These are phyloP conservation scores for Tylopilus sp. DNA, from an alignment of 1,284 basidiomycete genomes.

Conservation along the genomic window DNA sequence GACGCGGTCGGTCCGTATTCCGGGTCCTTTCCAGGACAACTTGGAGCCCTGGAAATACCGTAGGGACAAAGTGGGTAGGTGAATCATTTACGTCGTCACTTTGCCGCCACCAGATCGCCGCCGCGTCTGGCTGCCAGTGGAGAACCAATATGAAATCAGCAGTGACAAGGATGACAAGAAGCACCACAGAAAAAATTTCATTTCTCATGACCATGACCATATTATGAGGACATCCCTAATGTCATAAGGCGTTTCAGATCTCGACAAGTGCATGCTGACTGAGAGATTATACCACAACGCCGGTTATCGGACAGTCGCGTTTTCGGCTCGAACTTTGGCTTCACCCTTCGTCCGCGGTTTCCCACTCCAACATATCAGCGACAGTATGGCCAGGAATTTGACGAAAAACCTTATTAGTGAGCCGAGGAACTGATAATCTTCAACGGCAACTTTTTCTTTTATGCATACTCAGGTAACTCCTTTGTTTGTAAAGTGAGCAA, in stretches of 20 bases:
- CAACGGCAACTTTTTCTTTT: too few relatives aligned
- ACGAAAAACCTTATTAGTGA: too few relatives aligned
- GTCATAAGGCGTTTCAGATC: slow-evolving; percentile 13
- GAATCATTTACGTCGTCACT: background rate
- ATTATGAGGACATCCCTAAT: background rate
- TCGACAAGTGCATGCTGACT: background rate
- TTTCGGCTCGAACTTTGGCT: background rate
- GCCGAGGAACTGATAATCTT: too few relatives aligned
- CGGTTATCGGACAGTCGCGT: background rate
- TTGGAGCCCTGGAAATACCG: background rate
- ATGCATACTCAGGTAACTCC: too few relatives aligned
- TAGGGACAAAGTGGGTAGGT: background rate
- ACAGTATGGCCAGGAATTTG: background rate
- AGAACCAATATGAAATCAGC: background rate
- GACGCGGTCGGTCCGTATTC: background rate
- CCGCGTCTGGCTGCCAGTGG: background rate
- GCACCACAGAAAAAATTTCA: background rate
- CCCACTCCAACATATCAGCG: background rate
- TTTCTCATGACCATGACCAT: background rate
- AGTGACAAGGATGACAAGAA: background rate
- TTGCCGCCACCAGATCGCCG: slow-evolving; percentile 5
- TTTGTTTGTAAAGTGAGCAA: too few relatives aligned
- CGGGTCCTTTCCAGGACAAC: background rate
- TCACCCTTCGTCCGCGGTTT: background rate
- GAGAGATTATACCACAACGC: background rate